Base-by-base conservation (phyloP, 257 asterid genomes). In the Solanum okadae region DNA sequence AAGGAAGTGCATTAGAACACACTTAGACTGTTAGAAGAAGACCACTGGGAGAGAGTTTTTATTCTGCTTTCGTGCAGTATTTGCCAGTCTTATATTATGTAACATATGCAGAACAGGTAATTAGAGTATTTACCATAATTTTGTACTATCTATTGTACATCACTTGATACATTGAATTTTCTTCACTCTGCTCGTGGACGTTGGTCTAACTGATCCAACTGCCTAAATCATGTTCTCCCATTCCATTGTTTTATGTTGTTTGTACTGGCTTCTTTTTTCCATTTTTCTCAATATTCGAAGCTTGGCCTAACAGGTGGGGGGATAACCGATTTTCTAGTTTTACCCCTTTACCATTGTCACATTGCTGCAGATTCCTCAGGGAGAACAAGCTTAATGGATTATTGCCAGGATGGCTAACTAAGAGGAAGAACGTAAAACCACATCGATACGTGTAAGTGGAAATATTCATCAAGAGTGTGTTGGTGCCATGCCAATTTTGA, bases 331-430 rank as follows among this genome's bases (percentile, higher is more conserved):
- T 35, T 35, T 73, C 82, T 73, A 73, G 29, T 73, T 73, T 73
- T 35, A 73, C 49, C 31, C 49, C 29, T 35, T 34, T 23, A 23
- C 12, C 59, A 76, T 76, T 38, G 0, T 38, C 59, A 23, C 7
- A 14, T 76, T 83, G 29, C 52, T 77, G 31, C 84, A 89, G 90
- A 63, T 89, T 77, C 40, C 88, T 88, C 18, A 61, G 87, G 61
- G 23, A 56, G 13, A 88, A 88, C 88, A 88, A 88, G 33, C 88
- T 86, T 49, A 86, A 23, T 31, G 61, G 40, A 34, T 23, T 63
- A 25, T 49, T 89, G 29, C 88, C 90, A 23, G 82, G 35, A 42
- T 86, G 88, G 88, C 81, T 89, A 81, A 18, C 31, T 38, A 56
- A 78, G 29, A 13, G 25, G 34, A 78, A 10, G 59, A 76, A 76